A percentile compares a stretch with the other conserved stretches of the same genome.
phyloP scores from a whole-genome alignment of 2,329 filamentous ascomycete species.

The Decorospora gaudefroyi region DNA sequence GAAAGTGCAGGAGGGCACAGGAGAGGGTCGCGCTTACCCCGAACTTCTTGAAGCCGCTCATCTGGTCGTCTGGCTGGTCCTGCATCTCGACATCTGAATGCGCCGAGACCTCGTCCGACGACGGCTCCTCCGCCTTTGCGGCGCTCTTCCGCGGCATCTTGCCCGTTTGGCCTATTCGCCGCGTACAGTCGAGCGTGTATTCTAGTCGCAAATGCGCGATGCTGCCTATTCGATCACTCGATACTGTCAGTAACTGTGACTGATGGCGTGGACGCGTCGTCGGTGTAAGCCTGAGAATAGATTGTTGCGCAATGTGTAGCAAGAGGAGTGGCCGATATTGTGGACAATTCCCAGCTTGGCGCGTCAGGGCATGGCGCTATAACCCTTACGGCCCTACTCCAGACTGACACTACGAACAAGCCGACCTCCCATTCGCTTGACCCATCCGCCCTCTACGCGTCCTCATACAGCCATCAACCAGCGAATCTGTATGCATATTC shows the following conservation, averaged over 20 bases:
- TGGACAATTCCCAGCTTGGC: constrained; percentile 11
- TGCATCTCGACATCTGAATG: constrained; percentile 49
- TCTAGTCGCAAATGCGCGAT: neutral
- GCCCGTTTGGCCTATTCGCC: constrained; percentile 44
- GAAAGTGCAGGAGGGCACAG: constrained; percentile 13
- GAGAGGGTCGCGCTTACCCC: constrained; percentile 30
- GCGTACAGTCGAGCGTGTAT: constrained; percentile 20
- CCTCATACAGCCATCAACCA: neutral
- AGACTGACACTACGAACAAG: neutral
- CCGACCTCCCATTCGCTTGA: constrained; percentile 1
- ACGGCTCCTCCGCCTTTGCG: constrained; percentile 42
- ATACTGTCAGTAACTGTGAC: neutral
- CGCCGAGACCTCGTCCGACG: constrained; percentile 45
- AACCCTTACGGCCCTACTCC: constrained; percentile 6
- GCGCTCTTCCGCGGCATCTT: constrained; percentile 49
- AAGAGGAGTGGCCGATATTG: constrained; percentile 13
- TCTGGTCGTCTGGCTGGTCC: constrained; percentile 39
- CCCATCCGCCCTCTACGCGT: constrained; percentile 6
- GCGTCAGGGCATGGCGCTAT: constrained; percentile 11
- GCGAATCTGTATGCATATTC: no score
- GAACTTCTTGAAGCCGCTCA: constrained; percentile 45
- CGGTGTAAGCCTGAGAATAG: constrained; percentile 1
- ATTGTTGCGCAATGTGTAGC: constrained; percentile 5
- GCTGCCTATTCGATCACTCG: neutral
- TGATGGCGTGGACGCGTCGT: constrained; percentile 11